phyloP scores from a whole-genome alignment of 345 rosid species.

The Diplotaxis tenuifolia region DNA sequence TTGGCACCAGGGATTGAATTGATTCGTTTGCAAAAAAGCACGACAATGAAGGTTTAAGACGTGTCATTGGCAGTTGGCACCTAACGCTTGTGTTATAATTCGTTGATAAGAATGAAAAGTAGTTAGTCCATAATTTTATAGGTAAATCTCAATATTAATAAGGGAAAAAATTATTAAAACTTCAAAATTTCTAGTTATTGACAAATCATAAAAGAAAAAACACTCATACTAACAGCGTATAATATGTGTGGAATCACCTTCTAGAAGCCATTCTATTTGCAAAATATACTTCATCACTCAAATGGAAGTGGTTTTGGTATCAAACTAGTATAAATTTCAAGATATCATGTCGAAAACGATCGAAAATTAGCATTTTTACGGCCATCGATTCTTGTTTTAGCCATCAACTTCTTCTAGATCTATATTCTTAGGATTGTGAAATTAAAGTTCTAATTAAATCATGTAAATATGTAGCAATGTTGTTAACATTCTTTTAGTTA shows the following conservation, averaged over 20 bases:
- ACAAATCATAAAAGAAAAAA: neutral
- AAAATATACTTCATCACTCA: neutral
- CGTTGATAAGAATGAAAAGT: conserved; percentile 15
- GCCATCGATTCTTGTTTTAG: neutral
- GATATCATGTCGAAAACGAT: neutral
- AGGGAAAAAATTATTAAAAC: neutral
- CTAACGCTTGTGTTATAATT: conserved; percentile 33
- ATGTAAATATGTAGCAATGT: neutral
- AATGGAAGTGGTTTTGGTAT: neutral
- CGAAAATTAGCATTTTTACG: neutral
- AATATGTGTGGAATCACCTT: neutral
- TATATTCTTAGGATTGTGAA: neutral
- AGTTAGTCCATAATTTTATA: neutral
- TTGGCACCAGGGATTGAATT: conserved; percentile 20
- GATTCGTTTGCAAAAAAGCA: conserved; percentile 20
- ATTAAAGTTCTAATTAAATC: neutral
- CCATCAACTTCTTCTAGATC: neutral
- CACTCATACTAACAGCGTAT: neutral
- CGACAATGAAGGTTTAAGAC: conserved; percentile 32
- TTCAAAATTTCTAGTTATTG: neutral
- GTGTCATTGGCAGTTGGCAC: conserved; percentile 33
- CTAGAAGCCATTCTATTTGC: conserved; percentile 7
- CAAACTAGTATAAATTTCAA: neutral
- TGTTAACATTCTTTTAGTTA: neutral
- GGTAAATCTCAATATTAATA: conserved; percentile 1